A percentile compares a stretch with the other conserved stretches of the same genome.
phyloP scores from a whole-genome alignment of 345 rosid genomes.

The Salix suchowensis region DNA sequence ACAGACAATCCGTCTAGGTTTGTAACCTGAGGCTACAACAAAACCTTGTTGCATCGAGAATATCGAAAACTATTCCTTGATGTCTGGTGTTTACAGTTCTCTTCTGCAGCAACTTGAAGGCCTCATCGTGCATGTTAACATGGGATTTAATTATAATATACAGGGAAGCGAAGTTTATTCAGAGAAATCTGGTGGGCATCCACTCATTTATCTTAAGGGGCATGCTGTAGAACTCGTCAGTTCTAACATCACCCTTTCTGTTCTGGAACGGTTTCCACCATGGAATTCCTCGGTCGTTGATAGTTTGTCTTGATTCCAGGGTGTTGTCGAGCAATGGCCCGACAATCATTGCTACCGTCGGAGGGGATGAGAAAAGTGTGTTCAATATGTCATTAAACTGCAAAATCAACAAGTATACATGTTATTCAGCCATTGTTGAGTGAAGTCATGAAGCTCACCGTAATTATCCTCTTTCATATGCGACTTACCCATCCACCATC shows the following conservation, averaged over 20 bases:
- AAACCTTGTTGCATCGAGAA: not conserved
- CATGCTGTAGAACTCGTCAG: conserved; percentile 65
- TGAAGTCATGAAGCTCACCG: not conserved
- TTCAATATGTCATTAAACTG: conserved; percentile 88
- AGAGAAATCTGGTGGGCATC: conserved; percentile 63
- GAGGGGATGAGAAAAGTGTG: conserved; percentile 81
- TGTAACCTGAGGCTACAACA: not conserved
- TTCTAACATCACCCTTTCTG: conserved; percentile 62
- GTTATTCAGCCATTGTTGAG: not conserved
- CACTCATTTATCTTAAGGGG: conserved; percentile 54
- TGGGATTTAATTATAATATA: conserved; percentile 6
- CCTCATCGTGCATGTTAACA: conserved; percentile 9
- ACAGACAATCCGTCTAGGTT: not conserved
- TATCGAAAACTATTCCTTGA: not conserved
- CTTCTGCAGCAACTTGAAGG: conserved; percentile 15
- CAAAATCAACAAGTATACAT: conserved; percentile 2
- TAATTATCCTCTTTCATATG: not conserved
- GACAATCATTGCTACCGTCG: conserved; percentile 64
- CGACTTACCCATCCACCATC: conserved; percentile 82
- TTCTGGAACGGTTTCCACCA: conserved; percentile 95
- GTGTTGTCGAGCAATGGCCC: conserved; percentile 79
- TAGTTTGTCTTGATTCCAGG: conserved; percentile 39
- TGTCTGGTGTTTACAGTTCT: not conserved
- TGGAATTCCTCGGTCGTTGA: conserved; percentile 57
- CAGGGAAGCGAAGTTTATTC: conserved; percentile 6